Conservation (phyloP, 129 eudicot species). For the Daucus carota region DH1_v3.0 NC_030382.2:55399501-55400000, state of each 20-base stretch:
- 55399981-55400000: not conserved
- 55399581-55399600: not conserved
- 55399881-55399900: not conserved
- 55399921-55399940: not conserved
- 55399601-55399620: not conserved
- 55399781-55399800: not conserved
- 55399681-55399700: not conserved
- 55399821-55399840: not conserved
- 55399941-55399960: not conserved
- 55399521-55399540: not conserved
- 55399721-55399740: not conserved
- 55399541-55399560: not conserved
- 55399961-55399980: not conserved
- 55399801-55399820: constrained; percentile 10
- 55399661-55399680: not conserved
- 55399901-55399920: not conserved
- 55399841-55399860: constrained; percentile 8
- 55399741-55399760: not conserved
- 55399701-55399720: not conserved
- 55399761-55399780: not conserved
- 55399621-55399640: not conserved
- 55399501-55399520: not conserved
- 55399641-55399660: not conserved
- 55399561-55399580: not conserved
- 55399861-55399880: constrained; percentile 1